Evolutionary conservation across 257 asterid species (phyloP).

Genomic region (Leonotis leonurus): DNA sequence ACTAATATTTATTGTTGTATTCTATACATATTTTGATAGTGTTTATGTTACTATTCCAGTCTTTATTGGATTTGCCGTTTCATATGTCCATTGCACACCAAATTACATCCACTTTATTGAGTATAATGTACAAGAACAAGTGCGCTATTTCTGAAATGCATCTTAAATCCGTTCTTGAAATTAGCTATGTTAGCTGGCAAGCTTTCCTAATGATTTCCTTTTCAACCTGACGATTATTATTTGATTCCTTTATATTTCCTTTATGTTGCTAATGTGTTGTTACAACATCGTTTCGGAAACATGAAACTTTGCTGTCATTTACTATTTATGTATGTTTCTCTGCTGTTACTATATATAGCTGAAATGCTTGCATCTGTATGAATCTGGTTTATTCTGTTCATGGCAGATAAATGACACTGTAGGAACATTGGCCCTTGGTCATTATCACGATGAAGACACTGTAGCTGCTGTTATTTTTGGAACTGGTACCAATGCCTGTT

Average conservation of each 20-base stretch:
- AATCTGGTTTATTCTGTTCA: background rate
- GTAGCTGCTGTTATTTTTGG: slow-evolving; percentile 82
- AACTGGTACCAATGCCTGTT: slow-evolving; percentile 94
- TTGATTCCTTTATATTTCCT: background rate
- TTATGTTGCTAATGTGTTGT: background rate
- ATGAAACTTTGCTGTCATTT: slow-evolving; percentile 20
- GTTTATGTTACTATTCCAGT: background rate
- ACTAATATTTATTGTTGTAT: background rate
- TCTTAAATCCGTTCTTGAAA: background rate
- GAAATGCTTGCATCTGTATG: background rate
- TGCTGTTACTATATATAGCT: background rate
- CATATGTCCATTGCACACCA: background rate
- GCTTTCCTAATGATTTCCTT: background rate
- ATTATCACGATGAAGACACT: slow-evolving; percentile 75
- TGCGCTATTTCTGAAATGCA: background rate
- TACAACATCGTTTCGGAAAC: background rate
- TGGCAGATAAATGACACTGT: slow-evolving; percentile 76
- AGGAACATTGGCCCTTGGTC: slow-evolving; percentile 79
- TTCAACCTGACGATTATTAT: background rate
- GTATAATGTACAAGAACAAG: background rate
- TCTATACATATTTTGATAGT: background rate
- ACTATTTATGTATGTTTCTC: background rate
- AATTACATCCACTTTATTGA: background rate
- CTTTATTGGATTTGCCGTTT: background rate
- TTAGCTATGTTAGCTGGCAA: background rate